Evolutionary conservation across 495 filamentous ascomycete species (phyloP), one percentile per base, ranked within the genome.

Genomic region (Parathielavia hyrcaniae): DNA sequence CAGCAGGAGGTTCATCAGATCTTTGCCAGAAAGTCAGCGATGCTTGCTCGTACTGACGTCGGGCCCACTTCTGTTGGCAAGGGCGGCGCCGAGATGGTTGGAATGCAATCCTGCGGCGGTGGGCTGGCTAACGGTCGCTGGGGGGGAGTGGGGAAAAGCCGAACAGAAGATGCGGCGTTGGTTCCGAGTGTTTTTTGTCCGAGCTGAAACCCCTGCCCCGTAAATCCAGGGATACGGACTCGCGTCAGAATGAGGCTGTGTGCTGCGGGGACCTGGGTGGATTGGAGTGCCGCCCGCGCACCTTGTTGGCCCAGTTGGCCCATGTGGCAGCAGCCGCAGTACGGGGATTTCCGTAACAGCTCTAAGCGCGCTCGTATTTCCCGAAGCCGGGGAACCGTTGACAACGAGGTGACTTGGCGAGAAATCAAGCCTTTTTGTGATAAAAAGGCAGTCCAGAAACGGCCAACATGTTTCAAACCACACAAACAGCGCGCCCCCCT

Each of bases 11-110:
- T 26, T 39, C 54, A 49, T 56, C 54, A 56, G 45, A 49, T 34
- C 17, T 38, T 30, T 14, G 41, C 38, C 20, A 12, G 4, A 16
- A 13, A 1, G 16, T 17, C 41, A 39, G 16, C 11, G 19, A 20
- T 12, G n/a, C 49, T 26, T 39, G 39, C 10, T n/a, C 30, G 30
- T 55, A 36, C 44, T 56, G 53, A 56, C 54, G 54, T 56, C 49
- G 49, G 54, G 45, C 54, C 44, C 54, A 36, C 54, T 40, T n/a
- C 38, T 30, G 54, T 39, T 39, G 44, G 45, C 16, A 44, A 55
- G 53, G 53, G 45, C 34, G 39, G 43, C 5, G 26, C 32, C 11
- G 16, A 40, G 30, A 41, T 41, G 32, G 38, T 44, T 16, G 13
- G 23, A 26, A 49, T 11, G 43, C 13, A 35, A 34, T 44, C 52